A percentile compares a stretch with the other conserved stretches of the same genome.
Evolutionary conservation across 1,139 yeast species (phyloP).

Genomic region (Pichia sp.): DNA sequence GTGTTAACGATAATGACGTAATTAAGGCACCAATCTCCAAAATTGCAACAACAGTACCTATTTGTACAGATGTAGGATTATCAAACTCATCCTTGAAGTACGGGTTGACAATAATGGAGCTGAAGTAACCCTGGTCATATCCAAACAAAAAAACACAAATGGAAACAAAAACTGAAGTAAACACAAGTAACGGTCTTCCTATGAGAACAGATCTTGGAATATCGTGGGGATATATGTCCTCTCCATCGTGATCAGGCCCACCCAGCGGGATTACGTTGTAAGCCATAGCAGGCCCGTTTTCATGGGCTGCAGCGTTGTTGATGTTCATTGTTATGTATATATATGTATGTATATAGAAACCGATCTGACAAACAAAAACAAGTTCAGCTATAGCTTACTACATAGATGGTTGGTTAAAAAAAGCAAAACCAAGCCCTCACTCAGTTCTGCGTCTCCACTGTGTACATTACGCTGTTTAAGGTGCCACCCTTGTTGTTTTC

Average conservation of each 20-base stretch:
- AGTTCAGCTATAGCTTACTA: too few relatives aligned
- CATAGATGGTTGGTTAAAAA: too few relatives aligned
- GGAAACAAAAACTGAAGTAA: constrained; percentile 54
- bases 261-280: background rate
- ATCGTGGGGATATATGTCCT: constrained; percentile 17
- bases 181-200: constrained; percentile 46
- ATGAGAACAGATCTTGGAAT: constrained; percentile 36
- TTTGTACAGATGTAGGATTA: constrained; percentile 59
- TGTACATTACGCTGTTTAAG: constrained; percentile 1
- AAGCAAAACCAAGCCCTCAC: background rate
- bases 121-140: constrained; percentile 58
- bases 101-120: constrained; percentile 57
- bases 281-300: background rate
- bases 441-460: constrained; percentile 3
- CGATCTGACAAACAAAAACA: too few relatives aligned
- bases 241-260: background rate
- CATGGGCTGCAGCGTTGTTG: constrained; percentile 3
- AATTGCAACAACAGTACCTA: constrained; percentile 81
- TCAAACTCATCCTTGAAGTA: constrained; percentile 68
- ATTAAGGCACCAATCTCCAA: constrained; percentile 78
- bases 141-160: constrained; percentile 56
- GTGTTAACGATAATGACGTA: constrained; percentile 71
- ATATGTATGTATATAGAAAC: background rate
- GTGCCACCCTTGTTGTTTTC: background rate
- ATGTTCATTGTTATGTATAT: constrained; percentile 1